Percentiles rank a stretch among this genome's conserved stretches.
phyloP scores from a whole-genome alignment of 768 basidiomycete genomes.

The Asterophora lycoperdoides region DNA sequence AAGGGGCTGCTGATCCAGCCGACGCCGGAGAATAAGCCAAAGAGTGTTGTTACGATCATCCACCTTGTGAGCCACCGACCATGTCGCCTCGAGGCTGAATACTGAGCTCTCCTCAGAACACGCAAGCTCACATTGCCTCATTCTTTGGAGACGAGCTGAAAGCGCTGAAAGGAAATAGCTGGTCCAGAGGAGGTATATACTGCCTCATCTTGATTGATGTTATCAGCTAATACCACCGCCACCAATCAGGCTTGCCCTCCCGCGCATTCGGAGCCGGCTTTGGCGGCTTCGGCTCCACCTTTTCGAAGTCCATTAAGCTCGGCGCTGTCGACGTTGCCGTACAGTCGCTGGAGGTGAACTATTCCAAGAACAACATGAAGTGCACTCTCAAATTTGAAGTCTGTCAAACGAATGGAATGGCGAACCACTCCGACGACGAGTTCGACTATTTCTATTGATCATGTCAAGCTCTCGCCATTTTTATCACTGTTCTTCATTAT shows the following conservation, averaged over 20 bases:
- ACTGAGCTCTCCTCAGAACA: constrained; percentile 13
- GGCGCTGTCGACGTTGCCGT: constrained; percentile 32
- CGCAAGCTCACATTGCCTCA: constrained; percentile 17
- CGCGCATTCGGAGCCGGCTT: constrained; percentile 10
- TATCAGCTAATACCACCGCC: not conserved
- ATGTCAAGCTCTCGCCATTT: too few species aligned
- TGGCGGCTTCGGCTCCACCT: constrained; percentile 20
- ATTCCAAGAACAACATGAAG: constrained; percentile 39
- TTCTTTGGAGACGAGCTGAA: constrained; percentile 35
- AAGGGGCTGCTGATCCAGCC: constrained; percentile 35
- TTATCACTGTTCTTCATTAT: not conserved
- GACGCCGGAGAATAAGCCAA: constrained; percentile 37
- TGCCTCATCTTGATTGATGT: not conserved
- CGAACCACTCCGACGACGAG: too few species aligned
- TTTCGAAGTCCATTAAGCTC: constrained; percentile 34
- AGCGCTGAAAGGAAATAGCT: constrained; percentile 32
- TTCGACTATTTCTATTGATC: too few species aligned
- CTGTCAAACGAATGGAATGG: not conserved
- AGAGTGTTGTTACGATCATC: constrained; percentile 37
- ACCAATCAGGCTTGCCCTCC: constrained; percentile 8
- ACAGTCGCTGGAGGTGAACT: constrained; percentile 30
- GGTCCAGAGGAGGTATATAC: constrained; percentile 29
- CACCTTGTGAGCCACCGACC: constrained; percentile 25
- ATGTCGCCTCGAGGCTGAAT: not conserved
- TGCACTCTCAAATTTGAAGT: constrained; percentile 39